A percentile compares a stretch with the other conserved stretches of the same genome.
phyloP scores from a whole-genome alignment of 768 basidiomycete species.

The Tricholoma terreum region DNA sequence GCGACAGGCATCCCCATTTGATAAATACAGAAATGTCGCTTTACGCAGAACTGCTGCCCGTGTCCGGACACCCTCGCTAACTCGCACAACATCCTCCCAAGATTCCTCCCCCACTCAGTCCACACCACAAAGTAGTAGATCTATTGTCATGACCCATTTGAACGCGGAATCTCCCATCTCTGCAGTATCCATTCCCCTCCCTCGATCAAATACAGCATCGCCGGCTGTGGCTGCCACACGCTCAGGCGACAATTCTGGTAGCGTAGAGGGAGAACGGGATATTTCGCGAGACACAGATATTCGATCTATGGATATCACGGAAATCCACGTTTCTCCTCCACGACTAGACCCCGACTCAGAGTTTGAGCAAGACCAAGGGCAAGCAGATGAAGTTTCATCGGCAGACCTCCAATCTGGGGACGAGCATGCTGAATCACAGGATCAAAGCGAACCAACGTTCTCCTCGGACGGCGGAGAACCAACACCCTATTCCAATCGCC shows the following conservation, averaged over 20 bases:
- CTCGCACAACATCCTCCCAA: slow-evolving; percentile 57
- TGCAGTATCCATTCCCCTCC: slow-evolving; percentile 47
- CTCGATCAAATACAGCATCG: slow-evolving; percentile 48
- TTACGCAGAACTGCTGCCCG: slow-evolving; percentile 50
- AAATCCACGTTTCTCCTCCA: slow-evolving; percentile 45
- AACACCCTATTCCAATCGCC: slow-evolving; percentile 32
- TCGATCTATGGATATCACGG: slow-evolving; percentile 53
- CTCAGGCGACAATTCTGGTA: slow-evolving; percentile 12
- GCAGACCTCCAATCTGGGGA: slow-evolving; percentile 13
- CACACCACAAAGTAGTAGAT: slow-evolving; percentile 57
- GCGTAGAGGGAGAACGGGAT: slow-evolving; percentile 22
- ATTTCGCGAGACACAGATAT: slow-evolving; percentile 32
- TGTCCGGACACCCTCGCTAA: slow-evolving; percentile 63
- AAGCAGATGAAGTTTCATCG: slow-evolving; percentile 1
- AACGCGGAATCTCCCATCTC: slow-evolving; percentile 44
- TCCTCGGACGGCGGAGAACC: slow-evolving; percentile 62
- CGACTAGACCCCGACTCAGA: slow-evolving; percentile 17
- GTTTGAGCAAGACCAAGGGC: slow-evolving; percentile 5
- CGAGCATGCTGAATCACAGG: slow-evolving; percentile 15
- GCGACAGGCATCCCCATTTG: slow-evolving; percentile 53
- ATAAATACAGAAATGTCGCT: slow-evolving; percentile 63
- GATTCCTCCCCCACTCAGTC: slow-evolving; percentile 61
- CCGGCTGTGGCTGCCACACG: slow-evolving; percentile 36
- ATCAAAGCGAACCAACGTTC: slow-evolving; percentile 59
- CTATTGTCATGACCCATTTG: slow-evolving; percentile 36